Base-by-base conservation (phyloP, 176 grass and related monocot species). In the Ensete ventricosum region DNA sequence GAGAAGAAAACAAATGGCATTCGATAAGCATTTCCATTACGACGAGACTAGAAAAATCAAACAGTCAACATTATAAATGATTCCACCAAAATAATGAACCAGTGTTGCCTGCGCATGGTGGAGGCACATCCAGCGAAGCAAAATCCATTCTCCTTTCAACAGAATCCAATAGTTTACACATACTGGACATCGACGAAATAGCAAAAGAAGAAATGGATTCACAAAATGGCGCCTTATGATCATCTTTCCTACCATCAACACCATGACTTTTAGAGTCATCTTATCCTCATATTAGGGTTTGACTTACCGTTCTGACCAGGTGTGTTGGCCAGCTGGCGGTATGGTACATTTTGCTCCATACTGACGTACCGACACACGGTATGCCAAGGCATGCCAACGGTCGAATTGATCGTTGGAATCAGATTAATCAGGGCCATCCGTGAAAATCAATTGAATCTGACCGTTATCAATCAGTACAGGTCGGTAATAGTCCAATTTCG, bases 241-340 rank as follows among this genome's bases (percentile, higher is more conserved):
- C 88, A 62, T 89, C 90, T 67, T 90, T 87, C 66, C 83, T 77
- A 73, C 77, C 82, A 72, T 78, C 50, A 83, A 91, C 85, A 73
- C 53, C 82, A 74, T 79, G 57, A 5, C 86, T 12, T 53, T 52
- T 93, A 22, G 75, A 77, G 57, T 82, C 77, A 68, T 81, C 59
- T 84, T 82, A 79, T 54, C 78, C 27, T 27, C 27, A 27, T 2
- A 27, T 27, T 2, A 27, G 2, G 27, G 27, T 27, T 27, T 27
- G 27, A 27, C 27, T 27, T 27, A 27, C 27, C 27, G 27, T 27
- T 27, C 27, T 1, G 27, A 27, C 27, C 2, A 2, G 27, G 27
- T 27, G 27, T 27, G 27, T 25, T 1, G 24, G 24, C 24, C 1
- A 25, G 24, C 24, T 25, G 24, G 24, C 24, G 24, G 24, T 25